These are phyloP conservation scores for Stachybotrys echinatus DNA, from an alignment of 2,329 filamentous ascomycete species.

Conservation along the genomic window DNA sequence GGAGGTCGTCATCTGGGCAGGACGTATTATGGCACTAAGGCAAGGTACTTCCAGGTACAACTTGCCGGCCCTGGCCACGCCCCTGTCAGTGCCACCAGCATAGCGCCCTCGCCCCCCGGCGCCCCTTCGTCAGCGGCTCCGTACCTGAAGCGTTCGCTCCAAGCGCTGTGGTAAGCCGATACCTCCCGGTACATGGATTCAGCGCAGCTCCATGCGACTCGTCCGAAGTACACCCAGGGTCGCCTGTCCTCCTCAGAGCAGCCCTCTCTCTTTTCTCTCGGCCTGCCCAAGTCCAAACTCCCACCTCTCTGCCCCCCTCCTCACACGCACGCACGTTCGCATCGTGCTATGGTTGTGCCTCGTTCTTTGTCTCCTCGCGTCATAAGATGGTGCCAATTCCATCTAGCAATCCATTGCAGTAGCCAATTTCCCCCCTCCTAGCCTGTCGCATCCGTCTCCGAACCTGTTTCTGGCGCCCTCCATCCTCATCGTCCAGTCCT, in stretches of 20 bases:
- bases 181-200: background rate
- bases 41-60: too few relatives aligned
- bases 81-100: too few relatives aligned
- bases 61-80: too few relatives aligned
- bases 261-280: background rate
- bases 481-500: slow-evolving; percentile 2
- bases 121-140: too few relatives aligned
- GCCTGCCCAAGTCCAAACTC: slow-evolving; percentile 3
- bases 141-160: too few relatives aligned
- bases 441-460: slow-evolving; percentile 15
- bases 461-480: slow-evolving; percentile 8
- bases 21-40: too few relatives aligned
- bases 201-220: background rate
- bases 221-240: background rate
- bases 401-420: slow-evolving; percentile 12
- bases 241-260: background rate
- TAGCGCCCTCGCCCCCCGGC: too few relatives aligned
- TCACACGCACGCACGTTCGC: slow-evolving; percentile 8
- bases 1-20: too few relatives aligned
- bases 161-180: too few relatives aligned
- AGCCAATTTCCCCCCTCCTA: slow-evolving; percentile 10
- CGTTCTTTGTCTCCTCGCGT: slow-evolving; percentile 13
- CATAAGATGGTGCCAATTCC: slow-evolving; percentile 20
- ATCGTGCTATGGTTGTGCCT: slow-evolving; percentile 12
- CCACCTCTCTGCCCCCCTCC: slow-evolving; percentile 7